Conservation (phyloP, 306 rosid species). For the Vicia faba region DNA sequence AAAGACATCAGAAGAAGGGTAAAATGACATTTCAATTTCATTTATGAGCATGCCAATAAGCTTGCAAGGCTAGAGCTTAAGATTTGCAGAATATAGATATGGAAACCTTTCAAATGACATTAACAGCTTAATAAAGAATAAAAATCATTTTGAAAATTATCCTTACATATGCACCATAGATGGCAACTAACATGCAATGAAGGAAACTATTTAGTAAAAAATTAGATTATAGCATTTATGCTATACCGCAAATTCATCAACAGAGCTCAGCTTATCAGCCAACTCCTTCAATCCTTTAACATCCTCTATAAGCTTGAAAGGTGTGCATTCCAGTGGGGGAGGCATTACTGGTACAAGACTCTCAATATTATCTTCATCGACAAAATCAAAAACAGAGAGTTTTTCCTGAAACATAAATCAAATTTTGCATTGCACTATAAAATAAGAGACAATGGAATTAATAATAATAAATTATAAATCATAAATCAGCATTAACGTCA, state of each 20-base stretch:
- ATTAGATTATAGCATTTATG: slow-evolving; percentile 17
- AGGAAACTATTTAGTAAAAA: slow-evolving; percentile 21
- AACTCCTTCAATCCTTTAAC: slow-evolving; percentile 81
- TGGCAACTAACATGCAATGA: slow-evolving; percentile 3
- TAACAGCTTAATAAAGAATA: not conserved
- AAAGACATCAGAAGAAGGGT: not conserved
- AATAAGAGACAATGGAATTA: slow-evolving; percentile 12
- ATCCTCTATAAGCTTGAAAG: slow-evolving; percentile 81
- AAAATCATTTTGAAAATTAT: not conserved
- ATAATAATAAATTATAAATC: not conserved
- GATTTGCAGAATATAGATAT: slow-evolving; percentile 12
- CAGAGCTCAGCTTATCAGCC: slow-evolving; percentile 70
- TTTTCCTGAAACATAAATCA: slow-evolving; percentile 61
- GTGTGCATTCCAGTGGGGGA: slow-evolving; percentile 58
- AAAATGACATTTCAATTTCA: slow-evolving; percentile 7
- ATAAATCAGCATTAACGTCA: not conserved
- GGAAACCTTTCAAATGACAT: slow-evolving; percentile 23
- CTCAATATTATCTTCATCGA: slow-evolving; percentile 58
- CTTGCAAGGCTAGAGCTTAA: slow-evolving; percentile 23
- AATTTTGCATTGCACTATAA: slow-evolving; percentile 1
- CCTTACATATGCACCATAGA: not conserved
- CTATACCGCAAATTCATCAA: slow-evolving; percentile 85
- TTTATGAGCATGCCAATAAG: slow-evolving; percentile 4
- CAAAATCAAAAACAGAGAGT: slow-evolving; percentile 64
- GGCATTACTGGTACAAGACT: slow-evolving; percentile 59